A percentile compares a stretch with the other conserved stretches of the same genome.
These are phyloP conservation scores for Globisporangium acanthophoron DNA, from an alignment of 352 stramenopile genomes.

Conservation along the genomic window DNA sequence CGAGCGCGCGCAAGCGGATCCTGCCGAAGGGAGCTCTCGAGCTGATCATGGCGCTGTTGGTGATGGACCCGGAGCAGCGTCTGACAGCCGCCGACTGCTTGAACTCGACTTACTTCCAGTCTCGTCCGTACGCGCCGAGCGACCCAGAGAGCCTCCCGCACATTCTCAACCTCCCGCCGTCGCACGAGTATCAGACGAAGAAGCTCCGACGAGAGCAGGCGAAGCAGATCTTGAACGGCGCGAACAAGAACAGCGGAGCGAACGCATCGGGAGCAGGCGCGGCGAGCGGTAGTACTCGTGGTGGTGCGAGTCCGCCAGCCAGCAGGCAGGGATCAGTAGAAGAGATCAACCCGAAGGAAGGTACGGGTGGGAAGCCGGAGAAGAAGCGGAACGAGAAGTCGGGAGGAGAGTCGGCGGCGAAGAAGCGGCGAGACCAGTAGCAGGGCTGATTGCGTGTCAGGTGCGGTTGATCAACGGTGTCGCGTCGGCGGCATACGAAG, in stretches of 20 bases:
- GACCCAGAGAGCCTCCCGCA: constrained; percentile 60
- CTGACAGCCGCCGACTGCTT: constrained; percentile 91
- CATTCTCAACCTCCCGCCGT: constrained; percentile 71
- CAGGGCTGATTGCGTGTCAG: not conserved
- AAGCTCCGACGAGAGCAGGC: constrained; percentile 85
- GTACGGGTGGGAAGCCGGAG: constrained; percentile 23
- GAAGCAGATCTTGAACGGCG: constrained; percentile 53
- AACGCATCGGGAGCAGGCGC: constrained; percentile 25
- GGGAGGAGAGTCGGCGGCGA: constrained; percentile 28
- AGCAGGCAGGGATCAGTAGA: constrained; percentile 8
- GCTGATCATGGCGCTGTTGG: constrained; percentile 91
- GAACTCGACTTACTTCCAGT: constrained; percentile 93
- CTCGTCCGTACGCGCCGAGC: constrained; percentile 50
- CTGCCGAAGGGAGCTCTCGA: constrained; percentile 85
- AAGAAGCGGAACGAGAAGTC: constrained; percentile 22
- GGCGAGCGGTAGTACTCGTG: not conserved
- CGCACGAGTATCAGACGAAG: constrained; percentile 88
- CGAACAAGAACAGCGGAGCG: constrained; percentile 21
- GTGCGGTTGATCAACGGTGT: too few relatives aligned
- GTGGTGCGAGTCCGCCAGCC: not conserved
- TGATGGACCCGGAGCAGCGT: constrained; percentile 92
- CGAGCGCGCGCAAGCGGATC: constrained; percentile 67
- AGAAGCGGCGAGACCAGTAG: constrained; percentile 57
- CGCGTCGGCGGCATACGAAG: too few relatives aligned
- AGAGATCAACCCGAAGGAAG: constrained; percentile 13